Evolutionary conservation across 495 filamentous ascomycete species (phyloP).

Genomic region (Penicillium maclennaniae): DNA sequence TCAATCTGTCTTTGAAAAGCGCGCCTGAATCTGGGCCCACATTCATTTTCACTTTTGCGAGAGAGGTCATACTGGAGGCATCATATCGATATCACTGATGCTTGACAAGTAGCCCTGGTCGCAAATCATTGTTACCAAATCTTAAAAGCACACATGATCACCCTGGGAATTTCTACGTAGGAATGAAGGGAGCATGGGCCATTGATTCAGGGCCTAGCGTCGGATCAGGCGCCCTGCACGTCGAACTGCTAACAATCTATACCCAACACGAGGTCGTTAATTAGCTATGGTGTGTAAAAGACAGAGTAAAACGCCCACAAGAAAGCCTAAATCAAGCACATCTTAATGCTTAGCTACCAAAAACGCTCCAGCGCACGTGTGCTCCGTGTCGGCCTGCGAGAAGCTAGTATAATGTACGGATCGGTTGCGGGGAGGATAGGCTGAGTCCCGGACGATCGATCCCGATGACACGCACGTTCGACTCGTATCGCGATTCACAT

Average conservation of each 20-base stretch:
- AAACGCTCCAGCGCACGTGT: constrained; percentile 30
- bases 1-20: no score
- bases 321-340: constrained; percentile 31
- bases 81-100: no score
- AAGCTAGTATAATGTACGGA: constrained; percentile 30
- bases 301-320: constrained; percentile 30
- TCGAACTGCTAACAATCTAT: constrained; percentile 2
- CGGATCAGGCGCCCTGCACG: neutral
- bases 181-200: no score
- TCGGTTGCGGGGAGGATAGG: constrained; percentile 30
- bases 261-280: constrained; percentile 1
- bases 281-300: constrained; percentile 23
- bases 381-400: constrained; percentile 28
- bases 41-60: no score
- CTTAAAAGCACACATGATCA: no score
- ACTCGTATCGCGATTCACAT: constrained; percentile 18
- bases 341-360: constrained; percentile 15
- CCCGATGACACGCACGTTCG: constrained; percentile 32
- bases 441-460: constrained; percentile 41
- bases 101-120: no score
- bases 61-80: no score
- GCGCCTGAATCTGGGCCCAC: no score
- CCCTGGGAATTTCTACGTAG: no score
- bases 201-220: neutral
- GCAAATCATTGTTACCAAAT: no score